Base-by-base conservation (phyloP, 306 rosid genomes). In the Rubus idaeus region DNA sequence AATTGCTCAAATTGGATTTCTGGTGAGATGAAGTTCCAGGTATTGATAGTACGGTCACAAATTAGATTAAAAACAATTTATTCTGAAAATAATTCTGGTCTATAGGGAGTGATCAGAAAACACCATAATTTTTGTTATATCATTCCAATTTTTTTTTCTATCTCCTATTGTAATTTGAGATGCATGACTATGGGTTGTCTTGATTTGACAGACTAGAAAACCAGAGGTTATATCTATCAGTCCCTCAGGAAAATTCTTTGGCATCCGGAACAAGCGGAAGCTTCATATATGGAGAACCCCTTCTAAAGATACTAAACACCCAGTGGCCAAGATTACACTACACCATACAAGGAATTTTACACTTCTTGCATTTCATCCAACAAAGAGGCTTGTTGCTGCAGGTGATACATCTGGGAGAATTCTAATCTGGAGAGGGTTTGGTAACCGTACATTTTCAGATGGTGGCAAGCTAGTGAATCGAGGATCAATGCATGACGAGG, bases 391-490 rank as follows among this genome's bases (percentile, higher is more conserved):
- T 26, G 89, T 95, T 42, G 99, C 99, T 78, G 97, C 97, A 0
- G 97, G 97, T 81, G 97, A 95, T 89, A 82, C 71, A 61, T 83
- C 87, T 63, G 99, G 99, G 77, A 89, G 99, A 86, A 89, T 95
- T 78, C 84, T 92, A 78, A 84, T 89, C 68, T 95, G 92, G 96
- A 85, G 92, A 82, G 93, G 86, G 55, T 85, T 95, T 81, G 97
- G 97, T 64, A 68, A 78, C 62, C 85, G 23, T 63, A 81, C 77
- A 47, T 89, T 89, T 87, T 63, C 69, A 13, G 67, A 66, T 6
- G 69, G 83, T 49, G 77, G 75, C 51, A 82, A 80, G 39, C 20
- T 56, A 68, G 73, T 26, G 42, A 86, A 82, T 14, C 56, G 66
- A 72, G 84, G 74, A 76, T 75, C 83, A 45, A 69, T 49, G 46